Percentiles rank a stretch among this genome's conserved stretches.
phyloP scores from a whole-genome alignment of 768 basidiomycete genomes.

The Paxillus rubicundulus region DNA sequence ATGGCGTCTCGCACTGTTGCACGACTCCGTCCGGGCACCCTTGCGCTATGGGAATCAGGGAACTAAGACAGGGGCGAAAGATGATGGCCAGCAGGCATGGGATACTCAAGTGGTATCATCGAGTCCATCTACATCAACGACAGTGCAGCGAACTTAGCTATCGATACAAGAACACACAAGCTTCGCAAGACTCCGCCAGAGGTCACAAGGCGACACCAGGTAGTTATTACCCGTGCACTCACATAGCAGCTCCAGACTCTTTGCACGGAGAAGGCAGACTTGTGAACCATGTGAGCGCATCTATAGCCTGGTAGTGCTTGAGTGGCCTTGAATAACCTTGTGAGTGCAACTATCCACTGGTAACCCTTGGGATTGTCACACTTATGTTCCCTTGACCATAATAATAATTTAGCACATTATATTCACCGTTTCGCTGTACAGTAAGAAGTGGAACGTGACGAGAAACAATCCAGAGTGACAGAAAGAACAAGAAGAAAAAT shows the following conservation, averaged over 20 bases:
- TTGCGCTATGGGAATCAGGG: not conserved
- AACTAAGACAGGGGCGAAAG: not conserved
- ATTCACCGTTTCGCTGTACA: not conserved
- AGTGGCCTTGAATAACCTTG: no score
- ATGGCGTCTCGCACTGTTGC: not conserved
- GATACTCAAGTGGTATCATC: constrained; percentile 6
- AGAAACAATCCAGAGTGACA: no score
- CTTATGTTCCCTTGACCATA: not conserved
- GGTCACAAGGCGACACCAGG: not conserved
- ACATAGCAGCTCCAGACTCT: not conserved
- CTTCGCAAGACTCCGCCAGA: not conserved
- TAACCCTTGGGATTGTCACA: not conserved
- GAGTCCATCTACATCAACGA: constrained; percentile 3
- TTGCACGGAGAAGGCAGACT: not conserved
- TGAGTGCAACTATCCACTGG: not conserved
- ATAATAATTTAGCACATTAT: not conserved
- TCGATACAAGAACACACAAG: not conserved
- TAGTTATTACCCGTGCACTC: not conserved
- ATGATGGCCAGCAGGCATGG: not conserved
- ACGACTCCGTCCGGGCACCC: constrained; percentile 1
- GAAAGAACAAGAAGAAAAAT: no score
- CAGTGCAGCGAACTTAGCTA: not conserved
- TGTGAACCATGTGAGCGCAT: not conserved
- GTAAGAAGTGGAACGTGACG: no score
- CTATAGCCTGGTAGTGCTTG: not conserved